Base-by-base conservation (phyloP, 805 yeast genomes). In the Saccharomycopsis fibuligera region DNA sequence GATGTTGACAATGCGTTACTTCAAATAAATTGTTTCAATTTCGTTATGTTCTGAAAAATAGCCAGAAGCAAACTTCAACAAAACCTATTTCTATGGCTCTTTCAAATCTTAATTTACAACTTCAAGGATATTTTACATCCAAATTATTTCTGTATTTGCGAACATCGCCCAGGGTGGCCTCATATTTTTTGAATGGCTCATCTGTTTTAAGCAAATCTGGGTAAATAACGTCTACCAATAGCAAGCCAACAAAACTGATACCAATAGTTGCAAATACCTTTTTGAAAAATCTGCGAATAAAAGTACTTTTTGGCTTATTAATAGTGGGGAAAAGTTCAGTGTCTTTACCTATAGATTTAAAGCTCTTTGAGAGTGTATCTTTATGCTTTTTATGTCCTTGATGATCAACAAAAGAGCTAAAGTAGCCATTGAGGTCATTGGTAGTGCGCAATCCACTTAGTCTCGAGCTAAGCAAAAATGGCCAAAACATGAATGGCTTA, bases 131-230 rank as follows among this genome's bases (percentile, higher is more conserved):
- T n/a, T n/a, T n/a, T n/a, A n/a, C n/a, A n/a, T n/a, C n/a, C n/a
- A n/a, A n/a, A n/a, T n/a, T n/a, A n/a, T n/a, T n/a, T n/a, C n/a
- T 29, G 31, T 8, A 8, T 12, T 29, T 29, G 31, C 31, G 12
- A 9, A 9, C 12, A 29, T 29, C 8, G 31, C 31, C 31, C 12
- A 8, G 12, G 12, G 24, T 44, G 22, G 25, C 33, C 45, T 37
- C 48, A 24, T 31, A 17, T 33, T 24, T 23, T 19, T 21, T 44
- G 24, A 35, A 25, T 9, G 23, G 43, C 8, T 44, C 44, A 12
- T 44, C 48, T n/a, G 44, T 44, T 14, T 44, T 30, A 14, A 48
- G 31, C 2, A 37, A 27, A 5, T 47, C 48, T 4, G 54, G 54
- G 25, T 41, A 47, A 9, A 35, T 19, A 14, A 50, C 35, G 23